Percentiles rank a stretch among this genome's conserved stretches.
phyloP scores from a whole-genome alignment of 139 green algal species.

The Chlamydomonas incerta region DNA sequence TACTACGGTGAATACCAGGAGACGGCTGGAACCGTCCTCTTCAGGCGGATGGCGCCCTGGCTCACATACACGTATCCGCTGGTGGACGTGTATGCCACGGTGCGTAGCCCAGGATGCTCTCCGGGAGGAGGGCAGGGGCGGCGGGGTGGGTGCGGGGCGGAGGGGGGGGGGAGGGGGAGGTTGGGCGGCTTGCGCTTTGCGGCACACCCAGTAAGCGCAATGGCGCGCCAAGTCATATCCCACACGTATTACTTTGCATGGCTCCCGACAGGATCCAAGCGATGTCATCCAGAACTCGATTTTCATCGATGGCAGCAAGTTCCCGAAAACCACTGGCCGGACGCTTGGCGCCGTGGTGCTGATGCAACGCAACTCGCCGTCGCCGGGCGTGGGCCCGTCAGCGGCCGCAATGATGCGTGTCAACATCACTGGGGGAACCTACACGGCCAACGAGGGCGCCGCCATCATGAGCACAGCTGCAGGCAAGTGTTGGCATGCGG shows the following conservation, averaged over 20 bases:
- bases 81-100: neutral
- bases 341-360: neutral
- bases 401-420: neutral
- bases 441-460: neutral
- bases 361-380: neutral
- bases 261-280: neutral
- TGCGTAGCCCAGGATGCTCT: too few relatives aligned
- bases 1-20: neutral
- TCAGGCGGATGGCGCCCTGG: neutral
- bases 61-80: constrained; percentile 19
- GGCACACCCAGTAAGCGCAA: too few relatives aligned
- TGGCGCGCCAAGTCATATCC: too few relatives aligned
- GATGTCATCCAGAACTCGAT: neutral
- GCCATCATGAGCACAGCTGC: neutral
- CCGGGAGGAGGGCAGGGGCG: too few relatives aligned
- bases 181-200: too few relatives aligned
- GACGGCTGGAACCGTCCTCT: neutral
- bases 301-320: neutral
- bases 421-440: neutral
- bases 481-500: neutral
- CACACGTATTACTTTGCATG: too few relatives aligned
- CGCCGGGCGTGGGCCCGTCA: neutral
- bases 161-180: too few relatives aligned
- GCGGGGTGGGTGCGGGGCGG: too few relatives aligned
- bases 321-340: neutral